Percentiles rank a stretch among this genome's conserved stretches.
Evolutionary conservation across 257 asterid species (phyloP).

Genomic region (Penstemon davidsonii): DNA sequence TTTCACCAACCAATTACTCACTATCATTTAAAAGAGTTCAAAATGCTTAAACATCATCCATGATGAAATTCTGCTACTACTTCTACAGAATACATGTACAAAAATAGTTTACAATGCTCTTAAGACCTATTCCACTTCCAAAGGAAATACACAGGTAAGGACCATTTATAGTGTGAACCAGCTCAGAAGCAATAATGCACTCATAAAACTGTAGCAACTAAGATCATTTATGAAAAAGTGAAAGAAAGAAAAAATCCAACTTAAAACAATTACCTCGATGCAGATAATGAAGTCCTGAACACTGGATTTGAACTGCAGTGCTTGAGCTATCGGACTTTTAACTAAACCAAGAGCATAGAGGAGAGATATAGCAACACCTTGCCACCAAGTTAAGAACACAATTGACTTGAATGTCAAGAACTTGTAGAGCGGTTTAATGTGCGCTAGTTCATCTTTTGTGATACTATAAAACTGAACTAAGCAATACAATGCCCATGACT

Average conservation of each 20-base stretch:
- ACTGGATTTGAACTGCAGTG: slow-evolving; percentile 79
- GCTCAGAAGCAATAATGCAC: slow-evolving; percentile 7
- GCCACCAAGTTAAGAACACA: slow-evolving; percentile 99
- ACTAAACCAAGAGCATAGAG: slow-evolving; percentile 73
- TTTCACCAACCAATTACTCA: not conserved
- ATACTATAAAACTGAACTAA: slow-evolving; percentile 87
- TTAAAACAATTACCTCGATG: slow-evolving; percentile 78
- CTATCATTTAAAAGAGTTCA: not conserved
- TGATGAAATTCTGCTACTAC: not conserved
- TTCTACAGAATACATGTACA: not conserved
- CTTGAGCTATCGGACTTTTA: slow-evolving; percentile 83
- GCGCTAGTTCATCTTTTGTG: slow-evolving; percentile 86
- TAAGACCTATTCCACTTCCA: not conserved
- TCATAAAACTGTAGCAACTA: slow-evolving; percentile 8
- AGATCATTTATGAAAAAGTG: not conserved
- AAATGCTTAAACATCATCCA: not conserved
- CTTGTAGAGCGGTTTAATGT: slow-evolving; percentile 88
- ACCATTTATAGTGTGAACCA: slow-evolving; percentile 1
- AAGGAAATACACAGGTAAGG: slow-evolving; percentile 1
- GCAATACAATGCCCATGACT: slow-evolving; percentile 98
- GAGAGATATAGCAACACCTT: slow-evolving; percentile 93
- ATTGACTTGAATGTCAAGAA: slow-evolving; percentile 95
- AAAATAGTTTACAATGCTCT: not conserved
- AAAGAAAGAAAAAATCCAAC: slow-evolving; percentile 21
- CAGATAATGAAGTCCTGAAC: slow-evolving; percentile 95